Conservation (phyloP, 2,329 filamentous ascomycete genomes). For the Metarhizium humberi region DNA sequence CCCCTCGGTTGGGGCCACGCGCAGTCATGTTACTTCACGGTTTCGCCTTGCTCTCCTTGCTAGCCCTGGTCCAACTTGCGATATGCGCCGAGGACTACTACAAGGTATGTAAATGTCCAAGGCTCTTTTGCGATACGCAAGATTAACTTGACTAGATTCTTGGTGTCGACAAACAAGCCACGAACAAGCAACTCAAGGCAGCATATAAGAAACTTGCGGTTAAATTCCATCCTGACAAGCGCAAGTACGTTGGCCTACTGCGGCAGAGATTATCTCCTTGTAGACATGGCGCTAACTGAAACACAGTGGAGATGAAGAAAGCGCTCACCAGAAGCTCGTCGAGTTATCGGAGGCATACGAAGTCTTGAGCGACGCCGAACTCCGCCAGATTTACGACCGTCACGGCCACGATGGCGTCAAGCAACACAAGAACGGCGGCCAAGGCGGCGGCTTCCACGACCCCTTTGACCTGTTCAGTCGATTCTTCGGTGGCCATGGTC, state of each 20-base stretch:
- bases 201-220: conserved; percentile 90
- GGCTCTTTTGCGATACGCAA: not conserved
- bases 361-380: conserved; percentile 68
- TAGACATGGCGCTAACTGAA: not conserved
- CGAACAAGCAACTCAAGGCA: conserved; percentile 82
- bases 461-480: conserved; percentile 94
- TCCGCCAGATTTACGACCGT: conserved; percentile 84
- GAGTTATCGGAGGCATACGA: conserved; percentile 94
- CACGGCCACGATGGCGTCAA: conserved; percentile 88
- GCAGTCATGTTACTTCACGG: conserved; percentile 42
- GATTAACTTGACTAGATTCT: conserved; percentile 49
- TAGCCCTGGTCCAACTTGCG: conserved; percentile 44
- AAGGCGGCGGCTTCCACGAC: conserved; percentile 54
- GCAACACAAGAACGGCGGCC: conserved; percentile 62
- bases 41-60: conserved; percentile 40
- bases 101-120: conserved; percentile 41
- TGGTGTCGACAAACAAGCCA: conserved; percentile 68
- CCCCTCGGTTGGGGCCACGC: conserved; percentile 7
- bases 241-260: conserved; percentile 55
- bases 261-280: not conserved
- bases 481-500: conserved; percentile 89
- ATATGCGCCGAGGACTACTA: conserved; percentile 66
- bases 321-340: conserved; percentile 85
- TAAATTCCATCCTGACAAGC: conserved; percentile 96
- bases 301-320: conserved; percentile 60